Percentiles rank a stretch among this genome's conserved stretches.
phyloP scores from a whole-genome alignment of 2,329 filamentous ascomycete species.

The Penicillium crustosum region DNA sequence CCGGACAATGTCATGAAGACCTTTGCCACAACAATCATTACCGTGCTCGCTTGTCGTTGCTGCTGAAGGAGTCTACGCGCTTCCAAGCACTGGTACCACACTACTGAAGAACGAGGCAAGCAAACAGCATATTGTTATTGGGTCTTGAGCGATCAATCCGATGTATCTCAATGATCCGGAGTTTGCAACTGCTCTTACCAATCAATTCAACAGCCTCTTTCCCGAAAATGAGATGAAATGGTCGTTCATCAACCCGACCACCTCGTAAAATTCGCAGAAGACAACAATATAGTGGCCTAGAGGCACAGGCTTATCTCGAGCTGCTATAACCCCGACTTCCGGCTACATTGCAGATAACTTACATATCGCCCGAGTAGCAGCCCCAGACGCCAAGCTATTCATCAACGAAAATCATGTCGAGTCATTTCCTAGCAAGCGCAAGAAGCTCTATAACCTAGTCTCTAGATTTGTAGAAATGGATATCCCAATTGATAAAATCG shows the following conservation, averaged over 20 bases:
- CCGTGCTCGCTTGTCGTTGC: neutral
- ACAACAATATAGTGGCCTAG: conserved; percentile 10
- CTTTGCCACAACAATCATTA: neutral
- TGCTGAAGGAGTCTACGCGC: neutral
- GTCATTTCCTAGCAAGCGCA: neutral
- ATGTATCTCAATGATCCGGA: neutral
- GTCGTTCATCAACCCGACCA: conserved; percentile 10
- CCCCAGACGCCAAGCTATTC: conserved; percentile 9
- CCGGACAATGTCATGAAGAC: neutral
- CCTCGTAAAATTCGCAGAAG: conserved; percentile 10
- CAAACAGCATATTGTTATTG: neutral
- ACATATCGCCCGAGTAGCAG: conserved; percentile 10
- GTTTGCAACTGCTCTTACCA: conserved; percentile 9
- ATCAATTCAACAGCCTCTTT: conserved; percentile 15
- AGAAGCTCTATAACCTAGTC: neutral
- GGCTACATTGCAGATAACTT: conserved; percentile 12
- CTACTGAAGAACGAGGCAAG: neutral
- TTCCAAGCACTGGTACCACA: neutral
- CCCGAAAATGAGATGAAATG: conserved; percentile 17
- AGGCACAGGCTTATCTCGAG: conserved; percentile 15
- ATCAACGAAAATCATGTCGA: conserved; percentile 10
- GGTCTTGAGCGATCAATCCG: neutral
- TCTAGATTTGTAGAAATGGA: neutral
- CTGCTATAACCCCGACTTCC: conserved; percentile 16
- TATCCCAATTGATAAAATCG: neutral